Base-by-base conservation (phyloP, 176 grass and related monocot genomes). In the Aegilops longissima region DNA sequence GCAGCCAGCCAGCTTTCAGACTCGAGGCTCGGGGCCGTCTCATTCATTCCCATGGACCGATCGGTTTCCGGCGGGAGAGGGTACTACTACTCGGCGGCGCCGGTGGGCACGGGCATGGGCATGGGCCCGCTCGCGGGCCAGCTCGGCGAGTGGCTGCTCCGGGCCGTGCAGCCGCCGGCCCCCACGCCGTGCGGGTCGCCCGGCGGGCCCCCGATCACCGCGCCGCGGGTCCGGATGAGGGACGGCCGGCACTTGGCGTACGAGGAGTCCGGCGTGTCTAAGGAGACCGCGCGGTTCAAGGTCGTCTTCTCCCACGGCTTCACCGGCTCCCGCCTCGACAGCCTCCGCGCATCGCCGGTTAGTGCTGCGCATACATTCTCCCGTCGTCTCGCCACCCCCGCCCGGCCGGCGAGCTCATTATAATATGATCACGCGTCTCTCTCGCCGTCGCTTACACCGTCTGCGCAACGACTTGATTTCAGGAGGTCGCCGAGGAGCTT, bases 261-360 rank as follows among this genome's bases (percentile, higher is more conserved):
- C 86, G 87, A 81, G 24, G 95, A 94, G 86, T 92, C 84, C 36
- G 95, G 95, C 33, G 92, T 86, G 73, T 73, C 88, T 4, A 91
- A 13, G 88, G 90, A 92, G 38, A 74, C 3, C 84, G 92, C 95
- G 30, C 78, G 80, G n/a, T 81, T 82, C 85, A 91, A 82, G 80
- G 73, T 97, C 83, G 86, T 97, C 31, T 89, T 85, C 76, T 88
- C 78, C 24, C 95, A 94, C 56, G 95, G 95, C 0, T 97, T 97
- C 88, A 77, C 83, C 54, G 87, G 95, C 14, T 83, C 84, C 16
- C 86, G 92, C 16, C 70, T 83, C 54, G 95, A 97, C 86, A 74
- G 47, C 40, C 77, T 89, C 75, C 84, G 80, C 59, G 75, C 87
- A 36, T 92, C 91, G 9, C 80, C 61, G 84, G 90, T 92, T 0